Evolutionary conservation across 805 yeast genomes (phyloP).

Genomic region (Barnettozyma sp.): DNA sequence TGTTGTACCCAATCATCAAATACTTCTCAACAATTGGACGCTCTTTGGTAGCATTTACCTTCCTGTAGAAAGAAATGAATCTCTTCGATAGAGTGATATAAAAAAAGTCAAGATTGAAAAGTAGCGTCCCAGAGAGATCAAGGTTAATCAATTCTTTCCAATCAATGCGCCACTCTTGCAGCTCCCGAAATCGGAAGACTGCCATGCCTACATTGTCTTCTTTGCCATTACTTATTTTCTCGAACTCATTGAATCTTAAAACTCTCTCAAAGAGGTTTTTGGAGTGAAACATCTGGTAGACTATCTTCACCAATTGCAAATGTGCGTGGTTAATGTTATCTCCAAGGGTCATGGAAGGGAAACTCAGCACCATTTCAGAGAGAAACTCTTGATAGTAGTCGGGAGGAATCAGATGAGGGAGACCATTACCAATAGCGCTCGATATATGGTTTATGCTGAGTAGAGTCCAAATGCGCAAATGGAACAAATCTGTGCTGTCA

Average conservation of each 20-base stretch:
- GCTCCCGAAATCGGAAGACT: slow-evolving; percentile 16
- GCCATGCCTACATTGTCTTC: background rate
- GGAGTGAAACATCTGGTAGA: slow-evolving; percentile 22
- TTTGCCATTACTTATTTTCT: slow-evolving; percentile 1
- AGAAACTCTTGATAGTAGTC: slow-evolving; percentile 32
- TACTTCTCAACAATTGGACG: slow-evolving; percentile 18
- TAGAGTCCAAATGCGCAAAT: slow-evolving; percentile 47
- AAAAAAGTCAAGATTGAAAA: slow-evolving; percentile 43
- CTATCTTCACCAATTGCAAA: slow-evolving; percentile 32
- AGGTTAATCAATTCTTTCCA: slow-evolving; percentile 40
- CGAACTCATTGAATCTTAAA: slow-evolving; percentile 19
- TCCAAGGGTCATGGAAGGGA: slow-evolving; percentile 44
- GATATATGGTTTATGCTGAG: slow-evolving; percentile 46
- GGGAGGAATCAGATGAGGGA: slow-evolving; percentile 34
- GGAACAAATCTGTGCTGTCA: slow-evolving; percentile 39
- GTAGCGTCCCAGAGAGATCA: slow-evolving; percentile 42
- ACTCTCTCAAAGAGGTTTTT: slow-evolving; percentile 19
- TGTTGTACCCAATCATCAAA: slow-evolving; percentile 28
- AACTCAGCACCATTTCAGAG: slow-evolving; percentile 37
- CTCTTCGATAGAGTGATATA: slow-evolving; percentile 36
- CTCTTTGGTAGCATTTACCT: slow-evolving; percentile 13
- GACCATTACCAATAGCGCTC: slow-evolving; percentile 43
- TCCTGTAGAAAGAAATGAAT: slow-evolving; percentile 29
- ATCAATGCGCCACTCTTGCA: slow-evolving; percentile 37
- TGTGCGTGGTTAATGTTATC: slow-evolving; percentile 50